Evolutionary conservation across 441 rosid species (phyloP), one percentile per base, ranked within the genome.

Genomic region (Eutrema salsugineum): DNA sequence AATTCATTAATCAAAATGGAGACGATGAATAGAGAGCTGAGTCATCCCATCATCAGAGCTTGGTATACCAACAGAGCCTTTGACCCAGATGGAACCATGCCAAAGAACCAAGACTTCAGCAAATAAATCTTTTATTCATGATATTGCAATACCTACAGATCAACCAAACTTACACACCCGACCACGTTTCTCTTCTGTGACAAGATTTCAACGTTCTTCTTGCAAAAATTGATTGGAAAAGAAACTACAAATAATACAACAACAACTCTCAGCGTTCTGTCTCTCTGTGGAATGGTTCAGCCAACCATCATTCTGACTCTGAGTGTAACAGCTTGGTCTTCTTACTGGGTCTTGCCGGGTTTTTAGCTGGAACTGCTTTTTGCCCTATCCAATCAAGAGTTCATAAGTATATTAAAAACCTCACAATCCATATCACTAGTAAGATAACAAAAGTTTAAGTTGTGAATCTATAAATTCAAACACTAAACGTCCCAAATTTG

Each of bases 281-380:
- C 27, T 19, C 63, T 50, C 63, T 40, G 1, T 32, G 60, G 55
- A 58, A 30, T 73, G 54, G 54, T 0, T 24, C 48, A 42, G 39
- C 48, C 56, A 67, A 51, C 17, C 62, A 42, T 68, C 57, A 75
- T 60, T 75, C 56, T 47, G 65, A 64, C 27, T 55, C 71, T 7
- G 60, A 60, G 32, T 68, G 43, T 43, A 75, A 60, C n/a, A 60
- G 51, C 42, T 53, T 35, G 17, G 10, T 30, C 70, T 28, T 63
- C 44, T 61, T 36, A 22, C 30, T 54, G 19, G 19, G 53, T 54
- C 28, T 66, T 32, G 59, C 28, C 53, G 27, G 38, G 42, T 2
- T 42, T 17, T 30, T 54, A 7, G n/a, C 35, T n/a, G 33, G 36
- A 68, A 44, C 78, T 75, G 74, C 60, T 54, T 46, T 46, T 61